A percentile compares a stretch with the other conserved stretches of the same genome.
Conservation (phyloP, 495 filamentous ascomycete species). For the Trichoderma parareesei region DNA sequence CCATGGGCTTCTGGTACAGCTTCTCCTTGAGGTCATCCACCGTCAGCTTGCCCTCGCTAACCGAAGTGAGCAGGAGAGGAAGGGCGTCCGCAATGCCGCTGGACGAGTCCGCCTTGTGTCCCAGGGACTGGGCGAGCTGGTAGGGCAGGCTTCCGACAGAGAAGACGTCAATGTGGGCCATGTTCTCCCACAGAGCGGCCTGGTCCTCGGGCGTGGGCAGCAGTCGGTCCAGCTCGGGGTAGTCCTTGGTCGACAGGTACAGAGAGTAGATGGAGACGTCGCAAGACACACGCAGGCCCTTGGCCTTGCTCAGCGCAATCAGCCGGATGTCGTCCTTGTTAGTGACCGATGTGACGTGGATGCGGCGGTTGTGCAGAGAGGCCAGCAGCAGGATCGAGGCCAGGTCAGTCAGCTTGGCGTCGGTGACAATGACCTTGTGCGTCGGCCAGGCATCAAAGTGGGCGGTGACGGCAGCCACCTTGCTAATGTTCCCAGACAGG, state of each 20-base stretch:
- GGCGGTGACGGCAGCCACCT: slow-evolving; percentile 71
- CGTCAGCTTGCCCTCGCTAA: slow-evolving; percentile 65
- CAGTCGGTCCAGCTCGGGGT: slow-evolving; percentile 51
- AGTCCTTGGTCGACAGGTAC: slow-evolving; percentile 69
- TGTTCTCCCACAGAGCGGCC: slow-evolving; percentile 69
- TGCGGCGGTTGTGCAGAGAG: slow-evolving; percentile 73
- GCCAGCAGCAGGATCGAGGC: slow-evolving; percentile 73
- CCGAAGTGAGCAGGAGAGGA: slow-evolving; percentile 70
- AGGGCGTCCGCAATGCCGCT: slow-evolving; percentile 69
- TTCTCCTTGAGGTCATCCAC: slow-evolving; percentile 63
- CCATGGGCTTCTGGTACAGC: slow-evolving; percentile 74
- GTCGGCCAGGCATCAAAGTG: slow-evolving; percentile 77
- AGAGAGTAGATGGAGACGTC: slow-evolving; percentile 77
- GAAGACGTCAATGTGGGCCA: slow-evolving; percentile 74
- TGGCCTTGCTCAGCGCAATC: slow-evolving; percentile 73
- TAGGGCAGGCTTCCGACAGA: slow-evolving; percentile 76
- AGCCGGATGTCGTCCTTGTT: slow-evolving; percentile 76
- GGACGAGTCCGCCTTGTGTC: slow-evolving; percentile 42
- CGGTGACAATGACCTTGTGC: slow-evolving; percentile 77
- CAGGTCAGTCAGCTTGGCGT: slow-evolving; percentile 76
- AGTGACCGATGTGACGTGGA: slow-evolving; percentile 76
- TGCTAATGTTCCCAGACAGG: slow-evolving; percentile 76
- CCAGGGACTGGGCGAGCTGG: slow-evolving; percentile 57
- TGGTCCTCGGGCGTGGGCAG: slow-evolving; percentile 67
- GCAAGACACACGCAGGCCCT: slow-evolving; percentile 76